Evolutionary conservation across 2,329 filamentous ascomycete genomes (phyloP).

Genomic region (Aaosphaeria arxii): DNA sequence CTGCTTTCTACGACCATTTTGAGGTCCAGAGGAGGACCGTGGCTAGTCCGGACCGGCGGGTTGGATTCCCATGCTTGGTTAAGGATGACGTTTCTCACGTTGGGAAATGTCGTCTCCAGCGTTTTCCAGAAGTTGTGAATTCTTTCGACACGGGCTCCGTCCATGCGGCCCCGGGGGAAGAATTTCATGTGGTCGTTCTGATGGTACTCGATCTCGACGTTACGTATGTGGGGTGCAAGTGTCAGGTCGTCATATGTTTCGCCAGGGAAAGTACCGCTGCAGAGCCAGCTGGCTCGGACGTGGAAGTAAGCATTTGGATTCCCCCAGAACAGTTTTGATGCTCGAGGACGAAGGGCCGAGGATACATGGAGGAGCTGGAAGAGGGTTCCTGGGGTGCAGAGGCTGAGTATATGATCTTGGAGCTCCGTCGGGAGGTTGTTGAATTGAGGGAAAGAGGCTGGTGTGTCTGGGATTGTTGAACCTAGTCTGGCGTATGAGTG

Average conservation of each 20-base stretch:
- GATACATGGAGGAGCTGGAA: neutral
- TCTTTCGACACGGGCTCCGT: neutral
- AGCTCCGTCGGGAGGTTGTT: neutral
- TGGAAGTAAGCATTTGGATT: neutral
- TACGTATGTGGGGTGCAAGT: neutral
- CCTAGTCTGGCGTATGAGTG: neutral
- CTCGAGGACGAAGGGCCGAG: neutral
- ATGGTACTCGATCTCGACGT: neutral
- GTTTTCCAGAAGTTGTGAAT: neutral
- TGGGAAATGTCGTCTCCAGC: neutral
- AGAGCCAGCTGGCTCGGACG: neutral
- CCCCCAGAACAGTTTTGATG: neutral
- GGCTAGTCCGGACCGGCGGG: neutral
- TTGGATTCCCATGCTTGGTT: neutral
- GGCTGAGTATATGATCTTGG: neutral
- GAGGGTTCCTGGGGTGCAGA: neutral
- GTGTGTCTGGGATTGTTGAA: neutral
- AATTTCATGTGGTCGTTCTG: neutral
- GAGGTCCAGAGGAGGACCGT: neutral
- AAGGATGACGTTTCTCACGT: neutral
- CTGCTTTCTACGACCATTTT: neutral
- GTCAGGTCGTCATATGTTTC: neutral
- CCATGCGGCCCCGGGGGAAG: no score
- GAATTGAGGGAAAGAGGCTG: neutral
- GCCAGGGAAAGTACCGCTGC: neutral